These are phyloP conservation scores for Mucor piriformis DNA, from an alignment of 371 early-diverging fungal species.

Conservation along the genomic window DNA sequence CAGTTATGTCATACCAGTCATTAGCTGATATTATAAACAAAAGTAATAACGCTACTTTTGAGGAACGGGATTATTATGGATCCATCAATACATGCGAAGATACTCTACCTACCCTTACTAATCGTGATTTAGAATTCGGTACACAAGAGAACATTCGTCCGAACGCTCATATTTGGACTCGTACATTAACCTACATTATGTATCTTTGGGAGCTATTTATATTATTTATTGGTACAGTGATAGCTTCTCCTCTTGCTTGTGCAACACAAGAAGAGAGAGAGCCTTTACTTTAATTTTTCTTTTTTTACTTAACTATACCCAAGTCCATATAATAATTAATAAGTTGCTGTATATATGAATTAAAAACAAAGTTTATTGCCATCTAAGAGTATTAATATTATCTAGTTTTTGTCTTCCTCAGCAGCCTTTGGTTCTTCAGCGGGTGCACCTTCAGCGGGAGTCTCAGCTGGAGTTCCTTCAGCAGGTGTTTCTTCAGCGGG, in stretches of 20 bases:
- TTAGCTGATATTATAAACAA: slow-evolving; percentile 20
- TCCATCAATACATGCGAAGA: not conserved
- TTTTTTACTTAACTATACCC: no score
- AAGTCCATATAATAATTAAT: no score
- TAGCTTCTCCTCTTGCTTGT: not conserved
- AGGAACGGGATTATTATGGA: not conserved
- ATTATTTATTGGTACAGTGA: not conserved
- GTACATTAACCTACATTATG: slow-evolving; percentile 1
- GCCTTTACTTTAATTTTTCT: not conserved
- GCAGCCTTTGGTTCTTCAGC: not conserved
- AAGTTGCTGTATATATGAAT: not conserved
- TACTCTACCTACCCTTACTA: not conserved
- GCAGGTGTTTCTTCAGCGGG: not conserved
- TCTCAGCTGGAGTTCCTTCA: no score
- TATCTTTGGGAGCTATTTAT: slow-evolving; percentile 3
- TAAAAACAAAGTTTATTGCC: not conserved
- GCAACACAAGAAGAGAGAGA: not conserved
- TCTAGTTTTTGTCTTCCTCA: not conserved
- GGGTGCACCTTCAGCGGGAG: no score
- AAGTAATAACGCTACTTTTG: not conserved
- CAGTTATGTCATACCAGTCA: slow-evolving; percentile 22
- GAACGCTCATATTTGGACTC: not conserved
- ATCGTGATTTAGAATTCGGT: slow-evolving; percentile 9
- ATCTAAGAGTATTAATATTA: not conserved
- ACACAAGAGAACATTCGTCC: not conserved